These are phyloP conservation scores for Pogostemon cablin DNA, from an alignment of 257 asterid genomes.

Conservation along the genomic window DNA sequence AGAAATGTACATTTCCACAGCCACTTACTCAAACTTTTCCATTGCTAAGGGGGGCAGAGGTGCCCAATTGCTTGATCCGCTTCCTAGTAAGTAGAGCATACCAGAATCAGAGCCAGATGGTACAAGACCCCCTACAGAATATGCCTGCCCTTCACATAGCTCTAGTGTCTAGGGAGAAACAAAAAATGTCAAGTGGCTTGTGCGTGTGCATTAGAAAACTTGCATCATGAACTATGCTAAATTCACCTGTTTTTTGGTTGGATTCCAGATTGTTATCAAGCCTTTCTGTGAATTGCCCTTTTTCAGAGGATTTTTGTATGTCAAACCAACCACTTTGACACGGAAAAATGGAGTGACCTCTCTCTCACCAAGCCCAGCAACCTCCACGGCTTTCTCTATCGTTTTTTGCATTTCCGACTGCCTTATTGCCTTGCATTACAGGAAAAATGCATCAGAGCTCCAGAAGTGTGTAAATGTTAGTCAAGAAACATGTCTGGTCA, in stretches of 20 bases:
- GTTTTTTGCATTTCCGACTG: constrained; percentile 68
- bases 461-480: constrained; percentile 16
- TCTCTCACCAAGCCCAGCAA: constrained; percentile 77
- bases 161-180: constrained; percentile 55
- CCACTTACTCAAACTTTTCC: constrained; percentile 63
- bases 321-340: constrained; percentile 85
- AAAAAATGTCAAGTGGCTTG: constrained; percentile 11
- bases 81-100: constrained; percentile 77
- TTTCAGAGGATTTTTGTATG: constrained; percentile 43
- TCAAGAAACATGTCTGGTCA: constrained; percentile 27
- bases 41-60: constrained; percentile 56
- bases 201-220: constrained; percentile 6
- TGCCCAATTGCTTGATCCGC: constrained; percentile 77
- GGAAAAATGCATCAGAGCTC: constrained; percentile 29
- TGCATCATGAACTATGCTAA: constrained; percentile 13
- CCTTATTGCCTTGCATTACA: constrained; percentile 56
- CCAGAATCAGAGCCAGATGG: constrained; percentile 73
- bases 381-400: constrained; percentile 74
- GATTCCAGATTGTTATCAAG: constrained; percentile 92
- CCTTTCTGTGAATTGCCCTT: constrained; percentile 53
- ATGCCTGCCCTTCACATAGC: constrained; percentile 82
- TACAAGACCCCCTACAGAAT: constrained; percentile 69
- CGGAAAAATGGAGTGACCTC: constrained; percentile 86
- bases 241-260: constrained; percentile 85
- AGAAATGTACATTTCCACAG: constrained; percentile 12